Evolutionary conservation across 352 stramenopile genomes (phyloP).

Genomic region (Sclerospora graminicola): DNA sequence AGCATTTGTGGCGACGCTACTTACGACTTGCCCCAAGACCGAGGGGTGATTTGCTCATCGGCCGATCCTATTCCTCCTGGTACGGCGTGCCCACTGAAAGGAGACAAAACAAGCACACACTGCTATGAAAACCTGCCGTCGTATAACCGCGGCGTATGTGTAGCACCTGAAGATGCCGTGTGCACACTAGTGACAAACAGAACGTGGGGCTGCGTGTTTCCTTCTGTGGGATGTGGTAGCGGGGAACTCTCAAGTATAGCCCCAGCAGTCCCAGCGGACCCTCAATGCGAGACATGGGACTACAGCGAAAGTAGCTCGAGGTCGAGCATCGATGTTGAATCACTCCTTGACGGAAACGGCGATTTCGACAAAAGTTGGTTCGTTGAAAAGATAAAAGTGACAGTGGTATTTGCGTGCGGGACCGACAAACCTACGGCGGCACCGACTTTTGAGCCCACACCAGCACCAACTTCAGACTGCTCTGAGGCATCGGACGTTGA

Average conservation of each 20-base stretch:
- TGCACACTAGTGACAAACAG: constrained; percentile 30
- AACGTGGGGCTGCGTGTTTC: constrained; percentile 31
- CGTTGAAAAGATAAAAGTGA: constrained; percentile 17
- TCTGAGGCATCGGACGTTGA: too few relatives aligned
- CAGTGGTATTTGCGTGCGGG: constrained; percentile 12
- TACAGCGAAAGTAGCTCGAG: constrained; percentile 8
- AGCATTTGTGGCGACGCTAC: constrained; percentile 37
- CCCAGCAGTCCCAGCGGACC: neutral
- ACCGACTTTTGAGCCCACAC: constrained; percentile 7
- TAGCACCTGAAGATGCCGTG: constrained; percentile 29
- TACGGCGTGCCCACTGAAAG: constrained; percentile 25
- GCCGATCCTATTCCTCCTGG: constrained; percentile 15
- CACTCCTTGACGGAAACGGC: constrained; percentile 13
- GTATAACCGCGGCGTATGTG: constrained; percentile 20
- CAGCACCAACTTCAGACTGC: neutral
- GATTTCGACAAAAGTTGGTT: constrained; percentile 22
- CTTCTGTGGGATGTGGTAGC: constrained; percentile 12
- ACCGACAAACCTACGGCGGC: constrained; percentile 8
- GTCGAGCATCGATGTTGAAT: constrained; percentile 4
- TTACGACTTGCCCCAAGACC: constrained; percentile 23
- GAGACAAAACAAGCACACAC: constrained; percentile 24
- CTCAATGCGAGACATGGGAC: constrained; percentile 20
- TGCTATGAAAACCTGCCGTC: constrained; percentile 39
- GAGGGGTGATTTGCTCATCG: constrained; percentile 38
- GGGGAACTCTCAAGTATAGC: constrained; percentile 3